A percentile compares a stretch with the other conserved stretches of the same genome.
Conservation (phyloP, 805 yeast species). For the Saccharomycopsis javanensis region DNA sequence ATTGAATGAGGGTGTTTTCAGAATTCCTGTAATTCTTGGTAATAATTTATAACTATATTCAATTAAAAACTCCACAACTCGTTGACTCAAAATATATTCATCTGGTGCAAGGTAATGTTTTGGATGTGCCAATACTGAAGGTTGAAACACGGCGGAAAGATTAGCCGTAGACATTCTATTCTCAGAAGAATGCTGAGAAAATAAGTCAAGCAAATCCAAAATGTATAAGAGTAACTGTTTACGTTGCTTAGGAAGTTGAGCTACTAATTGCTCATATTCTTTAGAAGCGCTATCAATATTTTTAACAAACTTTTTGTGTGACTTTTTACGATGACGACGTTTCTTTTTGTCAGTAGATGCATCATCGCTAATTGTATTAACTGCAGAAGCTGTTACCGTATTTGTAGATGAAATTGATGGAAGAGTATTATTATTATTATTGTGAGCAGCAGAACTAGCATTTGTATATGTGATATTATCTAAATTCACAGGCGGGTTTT, state of each 20-base stretch:
- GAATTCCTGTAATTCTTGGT: constrained; percentile 30
- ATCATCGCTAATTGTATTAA: background rate
- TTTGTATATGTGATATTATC: background rate
- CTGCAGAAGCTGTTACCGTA: background rate
- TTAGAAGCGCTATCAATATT: constrained; percentile 62
- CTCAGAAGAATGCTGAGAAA: constrained; percentile 63
- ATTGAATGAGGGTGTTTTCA: constrained; percentile 9
- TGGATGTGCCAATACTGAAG: constrained; percentile 89
- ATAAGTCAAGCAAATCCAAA: constrained; percentile 76
- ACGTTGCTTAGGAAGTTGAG: constrained; percentile 63
- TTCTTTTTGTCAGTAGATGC: constrained; percentile 8
- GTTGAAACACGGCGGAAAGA: constrained; percentile 93
- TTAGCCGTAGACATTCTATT: constrained; percentile 91
- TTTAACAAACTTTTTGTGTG: constrained; percentile 47
- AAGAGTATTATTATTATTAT: background rate
- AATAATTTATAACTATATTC: constrained; percentile 74
- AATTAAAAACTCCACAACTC: constrained; percentile 80
- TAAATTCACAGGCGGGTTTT: background rate
- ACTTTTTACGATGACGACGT: constrained; percentile 34
- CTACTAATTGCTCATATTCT: constrained; percentile 61
- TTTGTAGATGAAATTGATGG: background rate
- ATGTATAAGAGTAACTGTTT: constrained; percentile 79
- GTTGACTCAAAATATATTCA: constrained; percentile 79
- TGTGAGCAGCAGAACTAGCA: background rate
- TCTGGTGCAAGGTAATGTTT: constrained; percentile 86